Percentiles rank a stretch among this genome's conserved stretches.
These are phyloP conservation scores for Naganishia cerealis DNA, from an alignment of 1,284 basidiomycete species.

Conservation along the genomic window DNA sequence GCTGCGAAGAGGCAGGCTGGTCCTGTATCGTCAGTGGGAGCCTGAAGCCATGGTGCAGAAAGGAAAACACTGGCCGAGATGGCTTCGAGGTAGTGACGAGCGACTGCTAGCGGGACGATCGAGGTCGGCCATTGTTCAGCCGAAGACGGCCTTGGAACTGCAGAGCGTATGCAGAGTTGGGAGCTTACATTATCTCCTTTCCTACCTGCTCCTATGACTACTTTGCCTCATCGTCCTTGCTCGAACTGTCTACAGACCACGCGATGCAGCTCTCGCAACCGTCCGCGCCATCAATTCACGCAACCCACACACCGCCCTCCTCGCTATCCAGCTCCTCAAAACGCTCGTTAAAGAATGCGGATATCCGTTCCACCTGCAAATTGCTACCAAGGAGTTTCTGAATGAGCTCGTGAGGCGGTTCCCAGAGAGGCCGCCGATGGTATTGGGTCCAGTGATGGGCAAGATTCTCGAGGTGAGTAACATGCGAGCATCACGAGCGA, in stretches of 20 bases:
- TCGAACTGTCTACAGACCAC: constrained; percentile 60
- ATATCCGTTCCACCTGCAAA: constrained; percentile 94
- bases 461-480: constrained; percentile 76
- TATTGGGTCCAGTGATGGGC: constrained; percentile 90
- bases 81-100: too few relatives aligned
- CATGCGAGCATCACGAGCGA: background rate
- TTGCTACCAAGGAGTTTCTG: constrained; percentile 97
- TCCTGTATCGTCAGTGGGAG: constrained; percentile 1
- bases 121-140: too few relatives aligned
- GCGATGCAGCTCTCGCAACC: constrained; percentile 82
- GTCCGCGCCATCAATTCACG: constrained; percentile 82
- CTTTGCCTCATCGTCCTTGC: background rate
- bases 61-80: too few relatives aligned
- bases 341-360: constrained; percentile 93
- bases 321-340: constrained; percentile 74
- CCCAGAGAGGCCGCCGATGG: constrained; percentile 93
- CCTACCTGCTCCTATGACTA: background rate
- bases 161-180: too few relatives aligned
- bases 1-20: background rate
- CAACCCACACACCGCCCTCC: constrained; percentile 82
- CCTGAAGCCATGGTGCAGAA: background rate
- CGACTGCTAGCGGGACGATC: too few relatives aligned
- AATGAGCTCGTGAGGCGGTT: constrained; percentile 98
- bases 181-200: background rate
- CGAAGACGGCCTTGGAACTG: too few relatives aligned